Base-by-base conservation (phyloP, 371 early-diverging fungal species). In the Syncephalastrum racemosum region DNA sequence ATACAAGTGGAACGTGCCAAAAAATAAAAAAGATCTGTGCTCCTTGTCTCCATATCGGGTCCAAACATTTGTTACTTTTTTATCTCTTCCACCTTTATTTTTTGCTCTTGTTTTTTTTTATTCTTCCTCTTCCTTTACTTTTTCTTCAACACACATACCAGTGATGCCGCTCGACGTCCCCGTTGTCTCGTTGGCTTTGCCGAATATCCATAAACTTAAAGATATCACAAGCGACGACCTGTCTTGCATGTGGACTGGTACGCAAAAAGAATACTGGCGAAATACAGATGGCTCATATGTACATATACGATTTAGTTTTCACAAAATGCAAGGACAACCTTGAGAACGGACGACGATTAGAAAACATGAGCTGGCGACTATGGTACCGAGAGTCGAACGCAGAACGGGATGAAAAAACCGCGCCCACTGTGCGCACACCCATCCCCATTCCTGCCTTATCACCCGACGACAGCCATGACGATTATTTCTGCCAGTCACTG, bases 201-300 rank as follows among this genome's bases (percentile, higher is more conserved):
- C 70, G 45, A 77, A 76, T 62, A 58, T 76, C 10, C 64, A 69
- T 18, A 74, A 76, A 25, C 48, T 76, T 1, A 65, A 65, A 16
- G 56, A 57, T 14, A 68, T 76, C 43, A 71, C 74, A 22, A 67
- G 62, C 22, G 71, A 67, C 25, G 68, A 72, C 42, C 46, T 81
- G 18, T 71, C 73, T 24, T 68, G 68, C 50, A 69, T 81, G 63
- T 81, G 81, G 81, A 70, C 67, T 27, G 75, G 78, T 77, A 70
- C 54, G 48, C 13, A 19, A 27, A 24, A 18, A 4, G 43, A 42
- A 53, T 4, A 25, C 50, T 7, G 36, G n/a, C 23, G 3, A 22
- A 25, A 46, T 7, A 27, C 23, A 23, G n/a, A 53, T 45, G 8
- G 39, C 36, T 48, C 18, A 54, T 16, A 23, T 42, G 27, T 43